Base-by-base conservation (phyloP, 2,329 filamentous ascomycete genomes). In the Colletotrichum navitas region DNA sequence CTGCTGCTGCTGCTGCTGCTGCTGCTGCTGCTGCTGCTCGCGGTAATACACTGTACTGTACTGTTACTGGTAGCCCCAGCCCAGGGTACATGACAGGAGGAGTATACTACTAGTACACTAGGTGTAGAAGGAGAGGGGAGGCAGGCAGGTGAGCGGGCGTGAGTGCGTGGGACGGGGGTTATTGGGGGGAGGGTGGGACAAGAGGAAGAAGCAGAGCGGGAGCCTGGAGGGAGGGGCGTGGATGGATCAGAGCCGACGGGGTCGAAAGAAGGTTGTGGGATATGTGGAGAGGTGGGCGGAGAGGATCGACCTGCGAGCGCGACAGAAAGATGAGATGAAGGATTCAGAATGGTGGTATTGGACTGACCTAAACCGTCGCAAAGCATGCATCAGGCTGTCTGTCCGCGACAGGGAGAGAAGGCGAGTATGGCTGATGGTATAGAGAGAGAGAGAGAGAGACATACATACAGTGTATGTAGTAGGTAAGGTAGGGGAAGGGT, bases 201-300 rank as follows among this genome's bases (percentile, higher is more conserved):
- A 52, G 49, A 51, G 39, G 52, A 49, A 55, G 36, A 66, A 36
- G 45, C 16, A 54, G 52, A 24, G 58, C 12, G 21, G 29, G 21
- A 34, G 24, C 12, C 7, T 21, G 29, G 21, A 34, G 24, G 34
- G 14, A 26, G 47, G 69, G 70, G 66, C 14, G 70, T 72, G 70
- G 51, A 29, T 36, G 36, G 32, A 72, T 41, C 55, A 66, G n/a
- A 18, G 52, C 49, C 43, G 66, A 66, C 36, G 62, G 70, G 67
- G 66, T 72, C 70, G 66, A 72, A 72, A 72, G 70, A 72, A 72
- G 70, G 70, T 72, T 72, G 66, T 72, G 70, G 70, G 70, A 72
- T 71, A 67, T 72, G 70, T 69, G 67, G 70, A 70, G 70, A 72
- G 67, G 55, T 67, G 60, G 61, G 70, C 70, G 51, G 69, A 71